Base-by-base conservation (phyloP, 192 early-diverging fungal species). In the Mortierella antarctica region DNA sequence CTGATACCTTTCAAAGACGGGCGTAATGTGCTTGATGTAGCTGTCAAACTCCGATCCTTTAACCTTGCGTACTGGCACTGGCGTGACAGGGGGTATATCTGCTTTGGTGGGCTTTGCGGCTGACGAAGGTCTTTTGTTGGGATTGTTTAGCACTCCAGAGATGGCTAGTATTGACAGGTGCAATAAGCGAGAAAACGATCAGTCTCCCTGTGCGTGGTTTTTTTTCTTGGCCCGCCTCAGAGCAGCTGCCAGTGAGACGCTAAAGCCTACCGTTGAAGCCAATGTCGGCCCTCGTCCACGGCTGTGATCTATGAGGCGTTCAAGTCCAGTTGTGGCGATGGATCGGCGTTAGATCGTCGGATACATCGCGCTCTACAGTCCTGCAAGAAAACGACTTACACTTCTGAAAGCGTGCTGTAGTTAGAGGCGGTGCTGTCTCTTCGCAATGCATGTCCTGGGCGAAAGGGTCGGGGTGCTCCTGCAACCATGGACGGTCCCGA, bases 1-100 rank as follows among this genome's bases (percentile, higher is more conserved):
- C 57, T 91, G 89, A 67, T 96, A 99, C 58, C 89, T 88, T 58
- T 95, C 95, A 70, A 93, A 95, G 0, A 93, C 92, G 7, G 91
- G 90, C 1, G 88, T 78, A 18, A 96, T 89, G 8, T 86, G 85
- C 7, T 88, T 85, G 31, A 95, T 71, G 68, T 99, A 99, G 5
- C 85, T 86, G 59, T 96, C 94, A 88, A 99, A 99, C 68, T 99
- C 97, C 47, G 85, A 73, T 58, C 73, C 62, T 46, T 89, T 89
- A 12, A 97, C 89, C 67, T 89, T 87, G 12, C 89, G 88, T 54
- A 96, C 88, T n/a, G 82, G 67, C 6, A 86, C 88, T 8, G 88
- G 89, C 7, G 89, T 74, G 12, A 91, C 83, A 20, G 86, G 77
- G 12, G 89, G 86, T 61, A 90, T 87, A 65, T 88, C 88, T 17